Evolutionary conservation across 305 asterid genomes (phyloP), one percentile per base, ranked within the genome.

Genomic region (Solanum chacoense): DNA sequence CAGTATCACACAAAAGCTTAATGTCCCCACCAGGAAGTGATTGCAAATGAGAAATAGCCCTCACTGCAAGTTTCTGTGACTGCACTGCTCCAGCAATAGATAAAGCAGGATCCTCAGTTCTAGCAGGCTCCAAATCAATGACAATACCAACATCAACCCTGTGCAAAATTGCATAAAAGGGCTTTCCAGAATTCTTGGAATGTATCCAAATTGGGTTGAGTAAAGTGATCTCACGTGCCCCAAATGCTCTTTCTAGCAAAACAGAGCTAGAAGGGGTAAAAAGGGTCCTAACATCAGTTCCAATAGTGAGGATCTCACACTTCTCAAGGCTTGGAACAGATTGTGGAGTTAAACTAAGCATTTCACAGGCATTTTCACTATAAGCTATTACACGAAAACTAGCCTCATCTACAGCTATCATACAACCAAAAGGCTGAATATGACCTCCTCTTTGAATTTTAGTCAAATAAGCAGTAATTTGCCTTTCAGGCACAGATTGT

Each of bases 41-140:
- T 88, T 97, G 99, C 90, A 97, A 88, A 59, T 93, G 96, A 12
- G 99, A 96, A 90, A 97, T 97, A 11, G 98, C 99, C 88, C 97
- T 90, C 34, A 97, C 99, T 0, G 98, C 98, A 2, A 97, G 95
- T 91, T 96, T 97, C 94, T 97, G 98, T 3, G 98, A 95, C 90
- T 97, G 99, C 85, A 96, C 99, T 6, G 98, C 99, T 13, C 99
- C 99, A 0, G 98, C 99, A 71, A 95, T 93, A 10, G 98, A 96
- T 26, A 97, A 91, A 2, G 98, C 98, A 3, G 99, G 98, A 69
- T 97, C 99, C 94, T 94, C 98, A 1, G 93, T 93, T 88, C 97
- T 94, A 2, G 98, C 98, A 32, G 98, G 98, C 94, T 96, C 99
- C 89, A 96, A 93, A 89, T 96, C 98, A 91, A 95, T 94, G 13